Base-by-base conservation (phyloP, 164 flowering plant species). In the Chimonanthus praecox region DNA sequence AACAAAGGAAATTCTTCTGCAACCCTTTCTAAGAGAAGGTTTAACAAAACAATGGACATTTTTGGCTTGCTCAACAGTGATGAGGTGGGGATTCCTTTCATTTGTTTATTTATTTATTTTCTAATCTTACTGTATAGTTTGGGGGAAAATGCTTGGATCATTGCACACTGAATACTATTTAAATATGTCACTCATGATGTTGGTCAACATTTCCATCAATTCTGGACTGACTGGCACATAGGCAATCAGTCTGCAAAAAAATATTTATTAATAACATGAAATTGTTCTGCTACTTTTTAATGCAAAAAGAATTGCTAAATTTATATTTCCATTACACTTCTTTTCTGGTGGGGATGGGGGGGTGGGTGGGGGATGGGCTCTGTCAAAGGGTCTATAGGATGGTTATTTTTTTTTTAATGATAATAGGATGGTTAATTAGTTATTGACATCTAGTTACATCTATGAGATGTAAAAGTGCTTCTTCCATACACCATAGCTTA, bases 21-120 rank as follows among this genome's bases (percentile, higher is more conserved):
- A 13, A 48, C 48, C 76, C 67, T 3, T 67, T 5, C 58, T 21
- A 84, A 87, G 69, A 87, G 84, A 83, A 82, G 75, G 68, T 85
- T 87, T 77, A 64, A 50, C 71, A 70, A 54, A 72, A 72, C 45
- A 47, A 74, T 78, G 76, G 84, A 82, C 45, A 74, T 82, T 70
- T 77, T 86, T 72, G 87, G 94, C 18, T 77, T 89, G 69, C 79
- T 91, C 49, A 85, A 83, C 72, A 74, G 85, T 73, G 96, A 95
- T 67, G 98, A 95, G 82, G 99, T 95, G 84, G 79, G 80, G 18
- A 49, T 46, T 47, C 8, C 69, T 61, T 73, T 4, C 11, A 3
- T 18, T 18, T 50, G 11, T 73, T 21, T 72, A 9, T 50, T 15
- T 33, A 2, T 48, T 72, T 47, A 43, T 16, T 62, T 54, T 43